Evolutionary conservation across 2,329 filamentous ascomycete genomes (phyloP).

Genomic region (Xenosphaeropsis pyriputrescens): DNA sequence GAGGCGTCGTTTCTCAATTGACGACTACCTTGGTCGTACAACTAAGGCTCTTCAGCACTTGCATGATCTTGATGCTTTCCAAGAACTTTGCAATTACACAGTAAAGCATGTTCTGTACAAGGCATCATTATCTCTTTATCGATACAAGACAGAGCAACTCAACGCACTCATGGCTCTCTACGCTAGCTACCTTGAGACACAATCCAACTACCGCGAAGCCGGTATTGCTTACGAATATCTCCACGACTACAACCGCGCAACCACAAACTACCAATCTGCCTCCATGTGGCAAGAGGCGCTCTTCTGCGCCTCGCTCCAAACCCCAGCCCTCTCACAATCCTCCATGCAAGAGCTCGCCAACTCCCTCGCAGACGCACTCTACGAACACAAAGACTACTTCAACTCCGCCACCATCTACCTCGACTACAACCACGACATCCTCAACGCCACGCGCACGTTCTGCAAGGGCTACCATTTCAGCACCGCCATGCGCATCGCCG

Average conservation of each 20-base stretch:
- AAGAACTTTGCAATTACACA: conserved; percentile 66
- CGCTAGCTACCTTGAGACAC: conserved; percentile 59
- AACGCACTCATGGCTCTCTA: conserved; percentile 61
- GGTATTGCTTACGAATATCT: conserved; percentile 87
- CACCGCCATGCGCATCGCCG: conserved; percentile 70
- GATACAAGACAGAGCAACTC: conserved; percentile 59
- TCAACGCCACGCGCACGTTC: conserved; percentile 56
- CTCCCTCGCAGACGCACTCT: conserved; percentile 61
- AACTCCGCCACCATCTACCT: conserved; percentile 67
- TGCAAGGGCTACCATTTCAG: conserved; percentile 82
- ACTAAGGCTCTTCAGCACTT: conserved; percentile 68
- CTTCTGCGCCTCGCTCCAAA: conserved; percentile 56
- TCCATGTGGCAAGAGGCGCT: conserved; percentile 82
- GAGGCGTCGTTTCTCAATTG: conserved; percentile 69
- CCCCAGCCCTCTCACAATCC: conserved; percentile 40
- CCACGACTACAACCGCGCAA: conserved; percentile 56
- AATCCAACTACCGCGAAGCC: conserved; percentile 71
- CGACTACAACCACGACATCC: conserved; percentile 64
- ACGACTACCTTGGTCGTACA: conserved; percentile 69
- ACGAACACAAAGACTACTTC: conserved; percentile 72
- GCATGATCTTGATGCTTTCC: conserved; percentile 56
- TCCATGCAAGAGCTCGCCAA: conserved; percentile 56
- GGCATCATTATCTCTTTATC: conserved; percentile 65
- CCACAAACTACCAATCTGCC: conserved; percentile 69
- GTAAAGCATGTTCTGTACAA: conserved; percentile 69